These are phyloP conservation scores for Coprinopsis marcescibilis DNA, from an alignment of 768 basidiomycete genomes.

Conservation along the genomic window DNA sequence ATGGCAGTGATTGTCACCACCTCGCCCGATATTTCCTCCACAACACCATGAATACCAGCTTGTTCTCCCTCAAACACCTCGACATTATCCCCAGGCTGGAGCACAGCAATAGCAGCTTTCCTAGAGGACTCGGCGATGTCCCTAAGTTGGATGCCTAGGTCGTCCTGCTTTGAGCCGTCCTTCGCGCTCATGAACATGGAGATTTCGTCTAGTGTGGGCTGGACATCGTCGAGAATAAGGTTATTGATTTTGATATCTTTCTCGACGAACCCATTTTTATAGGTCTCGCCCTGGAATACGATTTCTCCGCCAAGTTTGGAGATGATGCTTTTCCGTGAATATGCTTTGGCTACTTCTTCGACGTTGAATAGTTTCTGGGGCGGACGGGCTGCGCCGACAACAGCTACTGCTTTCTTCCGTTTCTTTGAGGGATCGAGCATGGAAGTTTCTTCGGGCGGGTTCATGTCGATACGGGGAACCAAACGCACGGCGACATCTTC, in stretches of 20 bases:
- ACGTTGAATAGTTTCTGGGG: constrained; percentile 91
- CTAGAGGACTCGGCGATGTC: constrained; percentile 89
- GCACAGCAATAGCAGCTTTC: constrained; percentile 84
- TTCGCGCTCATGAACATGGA: constrained; percentile 78
- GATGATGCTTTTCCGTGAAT: constrained; percentile 73
- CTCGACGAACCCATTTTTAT: constrained; percentile 91
- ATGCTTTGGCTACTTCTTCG: constrained; percentile 86
- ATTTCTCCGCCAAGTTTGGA: constrained; percentile 65
- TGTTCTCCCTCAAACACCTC: constrained; percentile 98
- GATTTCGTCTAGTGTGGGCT: constrained; percentile 95
- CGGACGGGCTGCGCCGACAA: constrained; percentile 64
- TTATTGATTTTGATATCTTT: constrained; percentile 87
- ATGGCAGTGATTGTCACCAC: constrained; percentile 78
- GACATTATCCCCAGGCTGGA: constrained; percentile 97
- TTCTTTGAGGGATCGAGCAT: constrained; percentile 59
- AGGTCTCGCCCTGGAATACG: constrained; percentile 91
- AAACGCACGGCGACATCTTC: constrained; percentile 92
- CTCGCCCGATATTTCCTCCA: constrained; percentile 85
- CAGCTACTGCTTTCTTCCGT: constrained; percentile 58
- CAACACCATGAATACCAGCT: constrained; percentile 85
- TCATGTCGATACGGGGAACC: constrained; percentile 96
- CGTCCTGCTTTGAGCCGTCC: constrained; percentile 60
- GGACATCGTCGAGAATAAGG: constrained; percentile 80
- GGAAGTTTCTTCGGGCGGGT: constrained; percentile 72
- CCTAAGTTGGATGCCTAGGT: constrained; percentile 78